Evolutionary conservation across 179 eudicot genomes (phyloP), one percentile per base, ranked within the genome.

Genomic region (Actinidia chinensis): DNA sequence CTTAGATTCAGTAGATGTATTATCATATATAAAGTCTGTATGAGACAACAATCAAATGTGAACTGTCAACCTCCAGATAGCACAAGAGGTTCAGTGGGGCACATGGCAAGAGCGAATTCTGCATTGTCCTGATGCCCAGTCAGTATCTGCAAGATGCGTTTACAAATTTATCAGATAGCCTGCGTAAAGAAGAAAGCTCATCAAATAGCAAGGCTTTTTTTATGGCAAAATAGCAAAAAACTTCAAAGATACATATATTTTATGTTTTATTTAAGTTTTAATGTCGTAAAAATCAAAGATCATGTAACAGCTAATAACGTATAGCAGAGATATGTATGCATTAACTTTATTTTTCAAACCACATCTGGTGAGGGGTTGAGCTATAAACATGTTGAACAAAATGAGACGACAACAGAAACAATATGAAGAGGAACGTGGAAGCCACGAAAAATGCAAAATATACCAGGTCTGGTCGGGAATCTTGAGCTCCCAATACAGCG

Each of bases 391-490:
- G 18, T 17, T 20, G 22, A 74, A 59, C 14, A 13, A 7, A 5
- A 43, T 20, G 43, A 74, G 9, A 43, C 40, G 63, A 28, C 8
- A 42, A 67, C 0, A 22, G 6, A 74, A 74, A 43, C 52, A 73
- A 71, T 43, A 46, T 23, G 22, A 43, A 6, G 3, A 8, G 42
- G 46, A 50, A 18, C 58, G 9, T 14, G 20, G 12, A 33, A 33
- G 18, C 28, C 48, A 18, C 7, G 42, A 18, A 0, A 54, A 55
- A 18, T 20, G 61, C 75, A 51, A 51, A 58, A 72, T 85, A 63
- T 74, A 95, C 99, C 95, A 95, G 72, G 87, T 94, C 96, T 79
- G 99, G 98, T 72, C 91, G 94, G 82, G 99, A 95, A 58, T 86
- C 85, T 76, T 87, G 79, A 80, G 93, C 94, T 82, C 97, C 99